These are phyloP conservation scores for Daldinia loculata DNA, from an alignment of 495 filamentous ascomycete genomes.

Conservation along the genomic window DNA sequence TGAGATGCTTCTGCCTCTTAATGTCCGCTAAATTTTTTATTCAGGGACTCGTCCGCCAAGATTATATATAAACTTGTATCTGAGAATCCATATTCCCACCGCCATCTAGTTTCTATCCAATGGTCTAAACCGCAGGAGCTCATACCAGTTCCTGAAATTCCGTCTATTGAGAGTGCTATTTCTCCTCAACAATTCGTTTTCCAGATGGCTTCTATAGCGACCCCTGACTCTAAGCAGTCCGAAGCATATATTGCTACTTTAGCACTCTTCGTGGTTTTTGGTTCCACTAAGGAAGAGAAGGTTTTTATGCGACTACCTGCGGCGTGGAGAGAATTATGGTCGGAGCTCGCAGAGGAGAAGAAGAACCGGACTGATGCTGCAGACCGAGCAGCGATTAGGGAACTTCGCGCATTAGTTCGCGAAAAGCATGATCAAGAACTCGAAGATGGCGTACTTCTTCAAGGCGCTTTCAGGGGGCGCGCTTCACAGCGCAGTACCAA, in stretches of 20 bases:
- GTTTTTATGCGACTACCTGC: conserved; percentile 78
- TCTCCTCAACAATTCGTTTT: conserved; percentile 58
- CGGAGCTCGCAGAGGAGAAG: conserved; percentile 74
- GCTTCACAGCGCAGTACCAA: conserved; percentile 57
- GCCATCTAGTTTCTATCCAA: conserved; percentile 73
- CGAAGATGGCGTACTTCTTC: conserved; percentile 79
- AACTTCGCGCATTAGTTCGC: conserved; percentile 68
- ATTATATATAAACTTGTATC: conserved; percentile 74
- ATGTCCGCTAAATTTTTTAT: conserved; percentile 23
- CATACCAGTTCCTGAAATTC: conserved; percentile 50
- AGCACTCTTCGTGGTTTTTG: conserved; percentile 82
- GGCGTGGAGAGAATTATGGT: conserved; percentile 86
- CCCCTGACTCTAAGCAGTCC: conserved; percentile 79
- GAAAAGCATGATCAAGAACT: conserved; percentile 64
- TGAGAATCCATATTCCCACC: conserved; percentile 73
- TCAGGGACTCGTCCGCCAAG: conserved; percentile 71
- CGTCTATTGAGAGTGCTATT: conserved; percentile 55
- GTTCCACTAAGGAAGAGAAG: conserved; percentile 85
- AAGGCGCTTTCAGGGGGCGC: conserved; percentile 73
- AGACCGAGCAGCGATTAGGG: conserved; percentile 71
- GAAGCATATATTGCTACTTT: conserved; percentile 85
- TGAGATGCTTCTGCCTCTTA: neutral
- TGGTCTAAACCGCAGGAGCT: conserved; percentile 83
- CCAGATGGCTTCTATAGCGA: conserved; percentile 79
- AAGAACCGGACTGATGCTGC: conserved; percentile 71